A percentile compares a stretch with the other conserved stretches of the same genome.
phyloP scores from a whole-genome alignment of 2,329 filamentous ascomycete species.

The Talaromyces sp. region DNA sequence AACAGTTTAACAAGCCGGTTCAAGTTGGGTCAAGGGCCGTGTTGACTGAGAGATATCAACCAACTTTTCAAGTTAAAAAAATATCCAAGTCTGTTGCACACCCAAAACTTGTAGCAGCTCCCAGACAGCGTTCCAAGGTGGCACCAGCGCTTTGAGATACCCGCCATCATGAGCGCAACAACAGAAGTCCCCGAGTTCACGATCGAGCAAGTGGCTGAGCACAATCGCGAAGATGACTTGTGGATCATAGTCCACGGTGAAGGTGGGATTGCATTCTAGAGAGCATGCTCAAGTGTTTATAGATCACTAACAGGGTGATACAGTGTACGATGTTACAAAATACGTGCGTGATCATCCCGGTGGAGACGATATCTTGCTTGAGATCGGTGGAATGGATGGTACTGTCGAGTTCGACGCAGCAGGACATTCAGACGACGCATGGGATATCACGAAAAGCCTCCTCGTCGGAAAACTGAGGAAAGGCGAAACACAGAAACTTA shows the following conservation, averaged over 20 bases:
- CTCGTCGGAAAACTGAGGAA: conserved; percentile 29
- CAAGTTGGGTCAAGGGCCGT: not conserved
- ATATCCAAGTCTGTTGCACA: not conserved
- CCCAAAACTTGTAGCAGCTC: not conserved
- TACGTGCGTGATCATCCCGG: conserved; percentile 60
- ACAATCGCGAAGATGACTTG: conserved; percentile 48
- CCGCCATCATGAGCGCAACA: not conserved
- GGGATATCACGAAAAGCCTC: conserved; percentile 40
- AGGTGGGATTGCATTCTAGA: conserved; percentile 29
- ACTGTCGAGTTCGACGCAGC: conserved; percentile 45
- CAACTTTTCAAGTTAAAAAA: not conserved
- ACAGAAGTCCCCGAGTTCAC: not conserved
- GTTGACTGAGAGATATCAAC: not conserved
- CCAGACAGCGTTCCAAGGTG: not conserved
- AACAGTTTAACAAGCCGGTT: not conserved
- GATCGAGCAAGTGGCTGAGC: conserved; percentile 45
- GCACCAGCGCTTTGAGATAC: not conserved
- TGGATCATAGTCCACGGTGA: conserved; percentile 59
- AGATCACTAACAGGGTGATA: not conserved
- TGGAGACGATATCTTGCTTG: conserved; percentile 39
- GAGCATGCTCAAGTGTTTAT: not conserved
- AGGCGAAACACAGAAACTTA: conserved; percentile 21
- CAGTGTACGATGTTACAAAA: conserved; percentile 58
- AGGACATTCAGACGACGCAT: conserved; percentile 47
- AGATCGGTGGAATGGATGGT: conserved; percentile 43